Percentiles rank a stretch among this genome's conserved stretches.
Conservation (phyloP, 768 basidiomycete species). For the Phanerodontia chrysosporium region DNA sequence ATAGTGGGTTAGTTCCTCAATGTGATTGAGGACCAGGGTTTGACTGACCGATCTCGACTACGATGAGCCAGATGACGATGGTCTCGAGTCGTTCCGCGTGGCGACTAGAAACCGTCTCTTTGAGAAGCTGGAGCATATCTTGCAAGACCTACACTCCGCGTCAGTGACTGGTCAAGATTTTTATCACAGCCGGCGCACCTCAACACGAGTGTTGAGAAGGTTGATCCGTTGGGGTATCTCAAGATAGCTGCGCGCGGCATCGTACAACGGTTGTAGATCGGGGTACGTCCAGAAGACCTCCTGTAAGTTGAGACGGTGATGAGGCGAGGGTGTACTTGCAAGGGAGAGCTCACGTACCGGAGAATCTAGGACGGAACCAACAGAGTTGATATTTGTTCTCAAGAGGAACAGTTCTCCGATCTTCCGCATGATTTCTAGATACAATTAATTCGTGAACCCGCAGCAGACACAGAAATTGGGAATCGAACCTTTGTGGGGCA, state of each 20-base stretch:
- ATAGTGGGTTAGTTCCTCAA: conserved; percentile 14
- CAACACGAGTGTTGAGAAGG: conserved; percentile 88
- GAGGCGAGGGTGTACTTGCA: too few species aligned
- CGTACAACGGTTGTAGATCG: conserved; percentile 92
- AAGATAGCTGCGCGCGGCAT: conserved; percentile 88
- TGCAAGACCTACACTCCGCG: conserved; percentile 66
- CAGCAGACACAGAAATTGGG: background rate
- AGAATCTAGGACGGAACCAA: conserved; percentile 94
- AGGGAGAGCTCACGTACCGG: conserved; percentile 59
- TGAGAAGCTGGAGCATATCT: conserved; percentile 93
- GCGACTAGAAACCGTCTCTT: conserved; percentile 88
- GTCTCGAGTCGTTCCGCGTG: conserved; percentile 91
- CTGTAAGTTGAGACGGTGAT: conserved; percentile 38
- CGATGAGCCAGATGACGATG: conserved; percentile 89
- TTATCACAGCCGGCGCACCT: too few species aligned
- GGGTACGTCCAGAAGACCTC: conserved; percentile 97
- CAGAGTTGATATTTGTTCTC: conserved; percentile 91
- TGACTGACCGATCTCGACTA: conserved; percentile 72
- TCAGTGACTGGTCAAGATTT: too few species aligned
- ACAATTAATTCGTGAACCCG: background rate
- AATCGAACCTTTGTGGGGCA: conserved; percentile 68
- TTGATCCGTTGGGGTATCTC: conserved; percentile 94
- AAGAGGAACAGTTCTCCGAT: conserved; percentile 93
- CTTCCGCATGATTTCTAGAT: conserved; percentile 90
- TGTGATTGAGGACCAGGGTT: conserved; percentile 4